Evolutionary conservation across 345 rosid species (phyloP).

Genomic region (Odontarrhena argentea): DNA sequence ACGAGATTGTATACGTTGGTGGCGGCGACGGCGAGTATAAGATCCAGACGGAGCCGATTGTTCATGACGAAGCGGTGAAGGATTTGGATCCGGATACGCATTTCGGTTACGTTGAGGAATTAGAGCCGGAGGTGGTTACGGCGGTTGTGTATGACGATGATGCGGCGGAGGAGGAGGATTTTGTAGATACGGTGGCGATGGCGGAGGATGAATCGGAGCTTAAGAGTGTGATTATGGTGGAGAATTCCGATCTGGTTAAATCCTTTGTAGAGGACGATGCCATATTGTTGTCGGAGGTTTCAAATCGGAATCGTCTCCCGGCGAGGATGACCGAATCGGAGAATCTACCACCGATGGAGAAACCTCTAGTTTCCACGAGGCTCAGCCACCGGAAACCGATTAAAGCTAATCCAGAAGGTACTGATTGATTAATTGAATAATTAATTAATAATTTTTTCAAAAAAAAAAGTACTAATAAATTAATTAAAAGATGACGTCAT

Average conservation of each 20-base stretch:
- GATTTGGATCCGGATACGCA: conserved; percentile 24
- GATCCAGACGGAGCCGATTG: conserved; percentile 32
- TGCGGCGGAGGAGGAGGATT: neutral
- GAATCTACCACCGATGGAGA: conserved; percentile 32
- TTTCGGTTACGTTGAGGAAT: conserved; percentile 4
- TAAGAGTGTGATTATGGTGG: conserved; percentile 33
- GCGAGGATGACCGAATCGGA: conserved; percentile 24
- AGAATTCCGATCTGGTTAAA: conserved; percentile 13
- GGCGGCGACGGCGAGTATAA: conserved; percentile 26
- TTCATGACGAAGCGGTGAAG: conserved; percentile 21
- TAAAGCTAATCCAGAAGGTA: conserved; percentile 41
- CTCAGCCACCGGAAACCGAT: conserved; percentile 33
- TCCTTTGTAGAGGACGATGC: neutral
- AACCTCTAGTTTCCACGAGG: conserved; percentile 34
- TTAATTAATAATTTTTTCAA: neutral
- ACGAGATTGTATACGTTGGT: conserved; percentile 29
- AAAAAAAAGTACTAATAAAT: neutral
- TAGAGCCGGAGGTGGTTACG: conserved; percentile 7
- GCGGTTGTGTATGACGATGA: conserved; percentile 16
- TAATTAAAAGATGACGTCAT: conserved; percentile 22
- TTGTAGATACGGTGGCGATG: neutral
- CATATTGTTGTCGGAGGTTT: neutral
- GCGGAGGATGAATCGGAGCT: conserved; percentile 16
- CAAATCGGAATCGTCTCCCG: conserved; percentile 10
- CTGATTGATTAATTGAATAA: neutral